Evolutionary conservation across 257 asterid species (phyloP), one percentile per base, ranked within the genome.

Genomic region (Solanum gracilifrons): DNA sequence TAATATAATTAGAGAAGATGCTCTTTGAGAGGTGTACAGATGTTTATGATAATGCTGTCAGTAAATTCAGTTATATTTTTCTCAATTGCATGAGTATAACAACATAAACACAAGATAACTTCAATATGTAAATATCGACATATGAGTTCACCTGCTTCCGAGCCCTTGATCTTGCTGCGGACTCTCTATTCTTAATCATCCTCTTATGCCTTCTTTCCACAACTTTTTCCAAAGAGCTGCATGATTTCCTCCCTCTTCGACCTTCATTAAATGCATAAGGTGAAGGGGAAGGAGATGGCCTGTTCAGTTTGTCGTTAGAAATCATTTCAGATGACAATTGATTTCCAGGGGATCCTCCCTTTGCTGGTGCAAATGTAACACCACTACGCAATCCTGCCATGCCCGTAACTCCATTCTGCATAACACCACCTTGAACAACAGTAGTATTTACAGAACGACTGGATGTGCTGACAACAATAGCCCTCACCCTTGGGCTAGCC

Each of bases 121-220:
- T 41, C 37, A 27, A 41, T 27, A 41, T 25, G 64, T 79, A 46
- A 79, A 79, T 79, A 13, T 80, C 6, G 5, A 43, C 27, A 27
- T 46, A 16, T 43, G 39, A 80, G 9, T 29, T 91, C 90, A 96
- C 98, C 98, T 95, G 99, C 91, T 96, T 96, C 87, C 94, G 75
- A 66, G 91, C 92, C 83, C 93, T 85, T 82, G 94, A 92, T 73
- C 93, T 87, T 82, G 94, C 92, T 77, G 94, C 92, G 79, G 93
- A 92, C 58, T 92, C 94, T 87, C 94, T 55, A 72, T 92, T 92
- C 86, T 92, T 92, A 25, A 92, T 92, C 94, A 92, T 92, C 73
- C 94, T 92, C 90, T 84, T 90, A 20, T 89, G 94, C 82, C 94
- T 90, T 83, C 94, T 84, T 88, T 92, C 94, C 69, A 91, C 94